Evolutionary conservation across 495 filamentous ascomycete species (phyloP).

Genomic region (Penicillium daleae): DNA sequence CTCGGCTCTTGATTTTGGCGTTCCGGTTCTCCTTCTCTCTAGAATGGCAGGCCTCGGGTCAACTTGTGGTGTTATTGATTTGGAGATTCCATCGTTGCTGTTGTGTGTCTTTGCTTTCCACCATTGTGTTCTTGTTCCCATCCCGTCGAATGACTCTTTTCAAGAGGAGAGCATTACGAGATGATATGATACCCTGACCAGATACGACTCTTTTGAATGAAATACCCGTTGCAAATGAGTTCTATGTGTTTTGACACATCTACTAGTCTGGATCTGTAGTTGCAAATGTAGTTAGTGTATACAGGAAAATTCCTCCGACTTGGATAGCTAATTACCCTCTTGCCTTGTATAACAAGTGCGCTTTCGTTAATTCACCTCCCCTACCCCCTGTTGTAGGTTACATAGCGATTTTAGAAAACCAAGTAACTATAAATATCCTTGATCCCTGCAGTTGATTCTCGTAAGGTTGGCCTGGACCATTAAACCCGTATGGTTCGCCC

Average conservation of each 20-base stretch:
- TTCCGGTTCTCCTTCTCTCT: conserved; percentile 19
- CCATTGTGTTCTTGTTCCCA: conserved; percentile 4
- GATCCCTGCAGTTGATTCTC: neutral
- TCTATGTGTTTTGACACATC: neutral
- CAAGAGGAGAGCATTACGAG: conserved; percentile 18
- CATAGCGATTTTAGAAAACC: no score
- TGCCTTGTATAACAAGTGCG: no score
- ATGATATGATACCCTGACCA: conserved; percentile 37
- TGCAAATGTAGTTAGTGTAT: neutral
- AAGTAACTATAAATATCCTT: neutral
- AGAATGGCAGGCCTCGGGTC: conserved; percentile 35
- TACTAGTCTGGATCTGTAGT: neutral
- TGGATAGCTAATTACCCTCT: neutral
- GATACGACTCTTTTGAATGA: conserved; percentile 28
- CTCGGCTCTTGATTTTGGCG: conserved; percentile 14
- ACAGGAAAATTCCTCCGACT: neutral
- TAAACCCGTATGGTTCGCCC: conserved; percentile 2
- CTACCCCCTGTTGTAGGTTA: no score
- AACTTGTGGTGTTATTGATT: conserved; percentile 15
- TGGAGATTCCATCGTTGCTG: neutral
- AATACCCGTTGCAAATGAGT: conserved; percentile 13
- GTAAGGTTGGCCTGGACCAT: neutral
- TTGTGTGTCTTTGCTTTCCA: conserved; percentile 9
- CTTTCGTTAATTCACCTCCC: no score
- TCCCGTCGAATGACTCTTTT: conserved; percentile 2